A percentile compares a stretch with the other conserved stretches of the same genome.
These are phyloP conservation scores for Harringtonia aguacate DNA, from an alignment of 2,329 filamentous ascomycete species.

Conservation along the genomic window DNA sequence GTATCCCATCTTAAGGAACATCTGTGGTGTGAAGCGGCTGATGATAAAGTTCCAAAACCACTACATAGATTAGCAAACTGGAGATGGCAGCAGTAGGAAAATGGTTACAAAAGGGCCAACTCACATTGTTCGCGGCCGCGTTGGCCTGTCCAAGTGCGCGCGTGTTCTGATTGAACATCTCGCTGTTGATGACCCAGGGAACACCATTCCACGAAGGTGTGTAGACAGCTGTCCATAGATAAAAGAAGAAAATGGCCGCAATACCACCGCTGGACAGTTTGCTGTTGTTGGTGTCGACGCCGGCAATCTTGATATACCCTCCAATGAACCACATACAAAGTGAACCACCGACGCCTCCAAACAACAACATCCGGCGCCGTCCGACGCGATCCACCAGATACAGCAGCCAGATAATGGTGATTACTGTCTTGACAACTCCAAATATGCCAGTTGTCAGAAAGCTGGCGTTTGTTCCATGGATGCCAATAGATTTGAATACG, in stretches of 20 bases:
- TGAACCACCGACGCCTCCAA: conserved; percentile 41
- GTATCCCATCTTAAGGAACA: conserved; percentile 48
- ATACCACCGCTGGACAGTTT: conserved; percentile 32
- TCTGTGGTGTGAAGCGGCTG: conserved; percentile 55
- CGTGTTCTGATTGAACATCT: conserved; percentile 65
- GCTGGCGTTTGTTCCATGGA: conserved; percentile 31
- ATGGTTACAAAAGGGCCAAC: background rate
- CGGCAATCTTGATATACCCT: conserved; percentile 43
- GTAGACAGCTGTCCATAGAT: conserved; percentile 64
- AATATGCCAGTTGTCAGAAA: conserved; percentile 62
- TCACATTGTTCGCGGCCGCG: conserved; percentile 52
- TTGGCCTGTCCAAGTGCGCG: conserved; percentile 61
- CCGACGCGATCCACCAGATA: conserved; percentile 53
- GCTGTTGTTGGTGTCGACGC: conserved; percentile 21
- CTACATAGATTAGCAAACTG: conserved; percentile 3
- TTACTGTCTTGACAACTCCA: conserved; percentile 61
- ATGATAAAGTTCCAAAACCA: conserved; percentile 67
- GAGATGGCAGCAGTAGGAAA: background rate
- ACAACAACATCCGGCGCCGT: conserved; percentile 49
- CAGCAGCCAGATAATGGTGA: conserved; percentile 60
- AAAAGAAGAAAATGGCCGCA: conserved; percentile 60
- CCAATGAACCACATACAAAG: conserved; percentile 56
- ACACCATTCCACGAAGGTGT: conserved; percentile 64
- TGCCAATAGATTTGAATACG: conserved; percentile 47
- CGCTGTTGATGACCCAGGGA: conserved; percentile 64